Evolutionary conservation across 352 stramenopile species (phyloP).

Genomic region (Phytophthora brassicae): DNA sequence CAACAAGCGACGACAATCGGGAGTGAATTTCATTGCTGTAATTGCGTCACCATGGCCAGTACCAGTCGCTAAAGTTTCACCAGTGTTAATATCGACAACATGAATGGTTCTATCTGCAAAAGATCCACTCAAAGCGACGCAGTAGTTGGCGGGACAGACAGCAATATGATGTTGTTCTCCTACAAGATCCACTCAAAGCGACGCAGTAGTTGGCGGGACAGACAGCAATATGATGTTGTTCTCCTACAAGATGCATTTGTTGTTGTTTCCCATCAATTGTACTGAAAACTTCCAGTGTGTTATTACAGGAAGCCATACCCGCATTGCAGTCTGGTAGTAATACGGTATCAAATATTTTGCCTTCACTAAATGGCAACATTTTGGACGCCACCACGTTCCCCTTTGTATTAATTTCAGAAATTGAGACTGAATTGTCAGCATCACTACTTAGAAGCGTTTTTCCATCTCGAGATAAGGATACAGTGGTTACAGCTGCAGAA

Average conservation of each 20-base stretch:
- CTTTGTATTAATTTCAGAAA: conserved; percentile 46
- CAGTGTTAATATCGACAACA: conserved; percentile 81
- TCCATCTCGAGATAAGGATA: conserved; percentile 77
- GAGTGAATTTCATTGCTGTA: conserved; percentile 83
- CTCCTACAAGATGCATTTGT: conserved; percentile 60
- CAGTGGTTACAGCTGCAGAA: conserved; percentile 57
- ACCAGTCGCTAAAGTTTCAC: conserved; percentile 74
- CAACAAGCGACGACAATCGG: conserved; percentile 85
- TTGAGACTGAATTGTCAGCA: conserved; percentile 71
- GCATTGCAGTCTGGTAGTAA: conserved; percentile 73
- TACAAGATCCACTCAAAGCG: conserved; percentile 79
- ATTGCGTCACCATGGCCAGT: conserved; percentile 85
- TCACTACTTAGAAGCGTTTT: conserved; percentile 66
- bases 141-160: conserved; percentile 65
- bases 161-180: conserved; percentile 76
- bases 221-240: conserved; percentile 71
- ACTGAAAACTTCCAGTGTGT: conserved; percentile 76
- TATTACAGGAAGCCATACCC: conserved; percentile 74
- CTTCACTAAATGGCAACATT: conserved; percentile 48
- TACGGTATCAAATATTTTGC: conserved; percentile 79
- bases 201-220: conserved; percentile 71
- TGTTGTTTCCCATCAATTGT: conserved; percentile 65
- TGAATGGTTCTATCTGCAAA: conserved; percentile 84
- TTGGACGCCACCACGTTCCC: conserved; percentile 50
- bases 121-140: conserved; percentile 81